Evolutionary conservation across 1,284 basidiomycete genomes (phyloP).

Genomic region (Exsudoporus floridanus): DNA sequence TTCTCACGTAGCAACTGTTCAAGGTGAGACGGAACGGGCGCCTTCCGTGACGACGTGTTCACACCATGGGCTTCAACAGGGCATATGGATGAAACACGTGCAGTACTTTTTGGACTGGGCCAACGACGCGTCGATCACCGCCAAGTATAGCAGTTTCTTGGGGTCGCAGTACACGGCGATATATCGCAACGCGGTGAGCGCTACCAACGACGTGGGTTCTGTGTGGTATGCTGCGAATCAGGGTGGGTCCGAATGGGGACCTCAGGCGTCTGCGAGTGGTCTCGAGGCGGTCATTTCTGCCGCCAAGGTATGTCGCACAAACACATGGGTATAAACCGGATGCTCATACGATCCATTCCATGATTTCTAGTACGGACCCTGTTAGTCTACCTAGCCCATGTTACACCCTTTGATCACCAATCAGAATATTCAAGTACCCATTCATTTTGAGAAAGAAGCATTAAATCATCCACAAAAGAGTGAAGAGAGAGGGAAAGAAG

Average conservation of each 20-base stretch:
- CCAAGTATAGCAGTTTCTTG: slow-evolving; percentile 43
- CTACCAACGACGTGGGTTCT: slow-evolving; percentile 44
- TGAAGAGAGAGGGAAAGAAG: neutral
- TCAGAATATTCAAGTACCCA: slow-evolving; percentile 1
- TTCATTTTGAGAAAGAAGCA: slow-evolving; percentile 17
- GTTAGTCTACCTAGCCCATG: neutral
- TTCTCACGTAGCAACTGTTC: slow-evolving; percentile 44
- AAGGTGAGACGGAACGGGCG: slow-evolving; percentile 29
- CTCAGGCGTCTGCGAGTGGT: slow-evolving; percentile 35
- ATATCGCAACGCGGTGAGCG: slow-evolving; percentile 39
- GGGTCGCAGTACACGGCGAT: slow-evolving; percentile 41
- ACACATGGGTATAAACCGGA: neutral
- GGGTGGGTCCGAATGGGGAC: slow-evolving; percentile 30
- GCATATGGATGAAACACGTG: slow-evolving; percentile 45
- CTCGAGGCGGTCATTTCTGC: slow-evolving; percentile 33
- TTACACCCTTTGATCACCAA: neutral
- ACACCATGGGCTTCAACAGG: slow-evolving; percentile 21
- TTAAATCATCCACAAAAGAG: slow-evolving; percentile 1
- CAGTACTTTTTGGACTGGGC: slow-evolving; percentile 44
- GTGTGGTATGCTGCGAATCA: slow-evolving; percentile 26
- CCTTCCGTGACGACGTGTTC: no score
- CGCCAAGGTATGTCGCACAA: slow-evolving; percentile 22
- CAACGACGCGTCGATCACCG: slow-evolving; percentile 36
- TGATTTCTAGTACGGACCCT: slow-evolving; percentile 8
- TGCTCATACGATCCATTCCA: neutral